Conservation (phyloP, 805 yeast species). For the Lipomyces yamadae region DNA sequence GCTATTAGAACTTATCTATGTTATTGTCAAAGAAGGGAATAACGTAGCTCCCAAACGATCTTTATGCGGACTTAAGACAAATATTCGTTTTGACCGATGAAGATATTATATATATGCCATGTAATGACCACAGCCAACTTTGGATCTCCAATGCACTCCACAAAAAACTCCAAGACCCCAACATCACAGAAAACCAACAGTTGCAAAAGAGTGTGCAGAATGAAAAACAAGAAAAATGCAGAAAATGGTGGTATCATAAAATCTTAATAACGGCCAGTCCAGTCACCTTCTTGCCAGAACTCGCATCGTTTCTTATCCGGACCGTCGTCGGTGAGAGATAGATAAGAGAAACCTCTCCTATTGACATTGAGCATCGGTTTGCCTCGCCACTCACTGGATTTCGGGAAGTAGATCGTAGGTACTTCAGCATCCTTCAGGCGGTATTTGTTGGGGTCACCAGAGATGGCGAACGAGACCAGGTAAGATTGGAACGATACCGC, state of each 20-base stretch:
- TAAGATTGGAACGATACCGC: conserved; percentile 31
- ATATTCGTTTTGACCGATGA: too few relatives aligned
- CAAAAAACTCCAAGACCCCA: neutral
- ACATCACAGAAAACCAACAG: neutral
- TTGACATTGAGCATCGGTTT: conserved; percentile 26
- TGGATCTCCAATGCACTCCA: neutral
- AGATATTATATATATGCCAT: neutral
- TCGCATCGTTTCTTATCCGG: conserved; percentile 21
- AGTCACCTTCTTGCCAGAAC: conserved; percentile 32
- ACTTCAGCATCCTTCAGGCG: neutral
- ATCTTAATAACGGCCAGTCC: conserved; percentile 27
- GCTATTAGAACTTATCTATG: too few relatives aligned
- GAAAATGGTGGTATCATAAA: neutral
- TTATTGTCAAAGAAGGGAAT: too few relatives aligned
- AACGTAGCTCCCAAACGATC: too few relatives aligned
- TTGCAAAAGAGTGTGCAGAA: too few relatives aligned
- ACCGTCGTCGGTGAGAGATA: conserved; percentile 18
- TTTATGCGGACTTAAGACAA: too few relatives aligned
- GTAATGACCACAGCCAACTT: neutral
- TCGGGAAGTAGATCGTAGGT: conserved; percentile 15
- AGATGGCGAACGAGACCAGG: conserved; percentile 25
- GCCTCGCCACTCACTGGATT: conserved; percentile 14
- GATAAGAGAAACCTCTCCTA: conserved; percentile 3
- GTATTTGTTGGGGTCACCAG: conserved; percentile 31
- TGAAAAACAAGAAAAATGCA: too few relatives aligned